Evolutionary conservation across 2,329 filamentous ascomycete species (phyloP), one percentile per base, ranked within the genome.

Genomic region (Diaporthe vexans): DNA sequence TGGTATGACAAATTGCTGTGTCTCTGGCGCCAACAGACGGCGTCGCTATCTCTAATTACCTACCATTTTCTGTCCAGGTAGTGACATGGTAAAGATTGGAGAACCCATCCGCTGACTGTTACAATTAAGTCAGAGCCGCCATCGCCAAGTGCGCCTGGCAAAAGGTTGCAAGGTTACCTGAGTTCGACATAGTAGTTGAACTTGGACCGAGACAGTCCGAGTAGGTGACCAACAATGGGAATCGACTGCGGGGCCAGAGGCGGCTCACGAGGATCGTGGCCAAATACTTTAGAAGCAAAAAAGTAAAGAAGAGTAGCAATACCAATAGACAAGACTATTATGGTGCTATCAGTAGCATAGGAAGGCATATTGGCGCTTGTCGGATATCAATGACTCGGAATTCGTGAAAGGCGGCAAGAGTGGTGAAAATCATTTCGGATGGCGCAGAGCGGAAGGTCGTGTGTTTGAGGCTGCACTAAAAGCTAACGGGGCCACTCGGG

Each of bases 21-120:
- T 37, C 11, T 2, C 1, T 37, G 8, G 35, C n/a, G 35, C 1
- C 1, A 37, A 37, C 35, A 37, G 11, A 37, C 3, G 35, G 10
- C 11, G 35, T 3, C 11, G 35, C 4, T 37, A 37, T 7, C 10
- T n/a, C n/a, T n/a, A n/a, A n/a, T n/a, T 37, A 10, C 35, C 11
- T 11, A 37, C 35, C 67, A 86, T 79, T 67, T 84, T 84, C 40
- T 82, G 79, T 5, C 84, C 84, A 1, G 84, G 83, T 48, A 87
- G 78, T 3, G 81, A 74, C 29, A 88, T 75, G 6, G 84, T 87
- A 72, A 83, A 84, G 43, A 87, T 84, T 0, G 85, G 82, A 1
- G 78, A 57, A 40, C 37, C 71, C 5, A 65, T 78, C 43, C 77
- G 72, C 63, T 77, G 54, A 24, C 77, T 79, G 65, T 8, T 11